Conservation (phyloP, 495 filamentous ascomycete genomes). For the Neurospora sp. region DNA sequence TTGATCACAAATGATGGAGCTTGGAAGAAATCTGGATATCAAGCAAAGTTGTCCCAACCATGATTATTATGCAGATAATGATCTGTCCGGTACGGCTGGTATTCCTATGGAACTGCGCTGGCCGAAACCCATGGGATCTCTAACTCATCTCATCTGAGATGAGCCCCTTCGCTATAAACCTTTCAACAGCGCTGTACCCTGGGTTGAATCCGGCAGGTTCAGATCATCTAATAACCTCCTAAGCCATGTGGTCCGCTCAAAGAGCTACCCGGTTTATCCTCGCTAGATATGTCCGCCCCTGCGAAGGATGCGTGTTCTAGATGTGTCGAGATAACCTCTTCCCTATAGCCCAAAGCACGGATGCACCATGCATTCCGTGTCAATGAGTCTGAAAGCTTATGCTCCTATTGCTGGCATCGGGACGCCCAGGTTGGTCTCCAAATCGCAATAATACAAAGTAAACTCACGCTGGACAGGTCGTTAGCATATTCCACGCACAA, state of each 20-base stretch:
- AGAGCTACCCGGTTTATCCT: background rate
- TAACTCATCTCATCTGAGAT: background rate
- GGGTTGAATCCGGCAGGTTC: background rate
- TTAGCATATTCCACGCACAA: background rate
- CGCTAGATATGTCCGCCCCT: background rate
- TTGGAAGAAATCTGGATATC: background rate
- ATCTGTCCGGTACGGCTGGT: background rate
- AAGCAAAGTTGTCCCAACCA: background rate
- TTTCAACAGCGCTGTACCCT: background rate
- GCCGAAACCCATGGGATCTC: background rate
- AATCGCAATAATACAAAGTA: conserved; percentile 66
- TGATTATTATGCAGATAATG: background rate
- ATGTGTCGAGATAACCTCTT: background rate
- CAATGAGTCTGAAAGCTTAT: background rate
- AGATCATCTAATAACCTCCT: background rate
- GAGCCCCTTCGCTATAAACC: background rate
- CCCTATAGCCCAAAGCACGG: background rate
- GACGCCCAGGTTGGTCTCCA: conserved; percentile 41
- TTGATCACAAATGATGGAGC: background rate
- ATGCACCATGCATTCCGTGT: background rate
- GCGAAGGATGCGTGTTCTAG: background rate
- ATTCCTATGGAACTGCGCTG: background rate
- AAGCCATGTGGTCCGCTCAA: background rate
- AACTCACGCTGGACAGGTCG: conserved; percentile 54
- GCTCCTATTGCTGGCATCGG: conserved; percentile 1